Evolutionary conservation across 495 filamentous ascomycete species (phyloP).

Genomic region (Filosporella fistucella): DNA sequence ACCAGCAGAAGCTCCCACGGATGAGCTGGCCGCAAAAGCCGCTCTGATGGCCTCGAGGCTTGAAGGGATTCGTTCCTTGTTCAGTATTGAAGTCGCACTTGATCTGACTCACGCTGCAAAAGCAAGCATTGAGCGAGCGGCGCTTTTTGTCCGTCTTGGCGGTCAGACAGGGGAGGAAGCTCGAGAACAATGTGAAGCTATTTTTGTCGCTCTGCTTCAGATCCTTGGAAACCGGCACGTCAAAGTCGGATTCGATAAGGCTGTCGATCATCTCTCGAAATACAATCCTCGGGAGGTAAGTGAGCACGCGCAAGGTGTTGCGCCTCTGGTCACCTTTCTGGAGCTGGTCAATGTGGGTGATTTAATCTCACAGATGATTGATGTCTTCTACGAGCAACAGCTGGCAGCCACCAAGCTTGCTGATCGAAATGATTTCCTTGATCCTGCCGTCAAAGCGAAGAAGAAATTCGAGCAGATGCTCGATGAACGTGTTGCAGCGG

Average conservation of each 20-base stretch:
- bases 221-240: constrained; percentile 85
- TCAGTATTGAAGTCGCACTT: constrained; percentile 93
- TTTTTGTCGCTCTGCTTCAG: constrained; percentile 80
- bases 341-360: constrained; percentile 98
- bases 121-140: constrained; percentile 77
- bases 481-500: constrained; percentile 93
- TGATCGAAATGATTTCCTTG: constrained; percentile 91
- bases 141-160: constrained; percentile 73
- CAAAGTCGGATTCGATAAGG: constrained; percentile 84
- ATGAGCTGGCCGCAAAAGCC: constrained; percentile 91
- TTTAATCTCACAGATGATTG: constrained; percentile 97
- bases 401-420: constrained; percentile 75
- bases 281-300: constrained; percentile 88
- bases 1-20: constrained; percentile 60
- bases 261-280: constrained; percentile 81
- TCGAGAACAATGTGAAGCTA: constrained; percentile 83
- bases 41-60: constrained; percentile 92
- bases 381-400: constrained; percentile 98
- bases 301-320: constrained; percentile 67
- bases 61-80: constrained; percentile 88
- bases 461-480: constrained; percentile 99
- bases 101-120: constrained; percentile 89
- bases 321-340: constrained; percentile 90
- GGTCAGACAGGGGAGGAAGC: constrained; percentile 78
- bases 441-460: constrained; percentile 88